Percentiles rank a stretch among this genome's conserved stretches.
Evolutionary conservation across 129 eudicot species (phyloP).

Genomic region (Flaveria trinervia): DNA sequence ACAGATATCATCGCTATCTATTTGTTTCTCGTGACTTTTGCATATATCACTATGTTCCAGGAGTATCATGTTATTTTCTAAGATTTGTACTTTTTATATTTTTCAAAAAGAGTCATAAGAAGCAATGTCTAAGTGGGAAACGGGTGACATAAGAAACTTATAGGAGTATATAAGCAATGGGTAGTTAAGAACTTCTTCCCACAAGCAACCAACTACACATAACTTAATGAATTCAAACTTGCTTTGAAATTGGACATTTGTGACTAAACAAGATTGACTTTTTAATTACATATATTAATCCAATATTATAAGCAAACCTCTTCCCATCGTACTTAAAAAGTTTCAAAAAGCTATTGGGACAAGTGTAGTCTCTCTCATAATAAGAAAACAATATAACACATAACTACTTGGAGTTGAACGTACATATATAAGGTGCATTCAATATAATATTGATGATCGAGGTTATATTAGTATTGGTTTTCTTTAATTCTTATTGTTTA

Average conservation of each 20-base stretch:
- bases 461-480: no score
- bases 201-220: conserved; percentile 31
- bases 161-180: conserved; percentile 26
- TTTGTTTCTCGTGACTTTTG: no score
- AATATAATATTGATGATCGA: no score
- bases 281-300: not conserved
- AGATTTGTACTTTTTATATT: not conserved
- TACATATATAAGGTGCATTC: no score
- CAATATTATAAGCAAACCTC: conserved; percentile 5
- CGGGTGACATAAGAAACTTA: conserved; percentile 45
- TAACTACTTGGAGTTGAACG: no score
- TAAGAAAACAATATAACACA: no score
- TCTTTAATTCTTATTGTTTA: not conserved
- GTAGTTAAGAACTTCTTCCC: conserved; percentile 41
- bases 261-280: conserved; percentile 35
- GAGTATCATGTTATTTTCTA: no score
- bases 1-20: no score
- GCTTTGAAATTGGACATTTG: conserved; percentile 36
- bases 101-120: not conserved
- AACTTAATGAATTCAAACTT: conserved; percentile 39
- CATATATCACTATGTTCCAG: no score
- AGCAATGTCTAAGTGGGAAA: not conserved
- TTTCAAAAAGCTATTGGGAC: not conserved
- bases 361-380: no score
- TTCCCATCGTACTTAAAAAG: conserved; percentile 11